Base-by-base conservation (phyloP, 257 asterid genomes). In the Leonotis leonurus region DNA sequence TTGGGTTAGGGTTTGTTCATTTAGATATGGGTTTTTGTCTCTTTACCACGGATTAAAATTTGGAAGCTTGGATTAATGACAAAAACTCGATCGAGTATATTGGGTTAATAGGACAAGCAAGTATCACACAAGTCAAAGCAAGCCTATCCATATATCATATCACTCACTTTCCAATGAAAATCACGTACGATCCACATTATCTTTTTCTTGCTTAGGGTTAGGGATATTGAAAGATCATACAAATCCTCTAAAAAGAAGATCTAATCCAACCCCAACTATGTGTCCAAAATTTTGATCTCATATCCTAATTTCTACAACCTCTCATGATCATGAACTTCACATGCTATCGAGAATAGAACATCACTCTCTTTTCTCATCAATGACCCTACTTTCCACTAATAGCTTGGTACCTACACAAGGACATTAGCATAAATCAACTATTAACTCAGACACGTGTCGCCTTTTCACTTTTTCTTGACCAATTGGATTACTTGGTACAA, bases 181-280 rank as follows among this genome's bases (percentile, higher is more conserved):
- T 80, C 74, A 81, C n/a, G n/a, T n/a, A n/a, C 70, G 70, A 64
- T 69, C 79, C 83, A 81, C 76, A 81, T 74, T 77, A 64, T 70
- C 78, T 6, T 49, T 76, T 89, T 82, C 78, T 78, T 89, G 82
- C 79, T 81, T 78, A 66, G 80, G 78, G 83, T 73, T 79, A n/a
- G n/a, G n/a, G n/a, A n/a, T n/a, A 60, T 73, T 71, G 79, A 76
- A 76, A 80, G 70, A 76, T 79, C 25, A 62, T n/a, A n/a, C 77
- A 68, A 62, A 70, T 73, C 76, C 68, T 70, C 81, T 51, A 71
- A 73, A 77, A 75, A 76, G 61, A n/a, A 70, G 59, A 70, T 67
- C 54, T 32, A 61, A 61, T 60, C 65, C 66, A 75, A 49, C 56
- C 61, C 72, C 65, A n/a, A 58, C 27, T 22, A 49, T 57, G n/a